Conservation (phyloP, 1,284 basidiomycete species). For the Neotropicomus parvogracilis region DNA sequence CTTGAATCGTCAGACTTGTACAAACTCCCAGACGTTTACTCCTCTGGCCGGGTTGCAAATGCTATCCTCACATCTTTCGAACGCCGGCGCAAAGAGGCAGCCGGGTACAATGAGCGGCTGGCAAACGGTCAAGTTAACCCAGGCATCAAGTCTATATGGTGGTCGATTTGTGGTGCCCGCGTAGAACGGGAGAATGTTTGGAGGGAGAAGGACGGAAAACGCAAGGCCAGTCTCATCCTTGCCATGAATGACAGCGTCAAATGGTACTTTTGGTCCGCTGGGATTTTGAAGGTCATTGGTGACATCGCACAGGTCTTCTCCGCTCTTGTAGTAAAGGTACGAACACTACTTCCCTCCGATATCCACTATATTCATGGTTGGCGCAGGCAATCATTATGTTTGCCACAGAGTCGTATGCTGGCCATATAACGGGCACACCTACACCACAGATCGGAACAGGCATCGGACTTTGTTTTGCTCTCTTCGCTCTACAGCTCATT, state of each 20-base stretch:
- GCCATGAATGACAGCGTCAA: slow-evolving; percentile 82
- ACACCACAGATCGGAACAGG: slow-evolving; percentile 66
- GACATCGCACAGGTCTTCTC: slow-evolving; percentile 74
- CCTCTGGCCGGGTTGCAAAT: slow-evolving; percentile 57
- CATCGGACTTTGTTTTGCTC: slow-evolving; percentile 69
- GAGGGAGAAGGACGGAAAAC: slow-evolving; percentile 62
- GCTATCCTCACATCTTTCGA: slow-evolving; percentile 67
- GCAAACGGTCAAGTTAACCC: slow-evolving; percentile 62
- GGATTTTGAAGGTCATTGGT: slow-evolving; percentile 70
- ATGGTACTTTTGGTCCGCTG: slow-evolving; percentile 80
- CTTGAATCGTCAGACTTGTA: slow-evolving; percentile 84
- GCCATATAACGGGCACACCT: slow-evolving; percentile 43
- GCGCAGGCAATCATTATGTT: slow-evolving; percentile 73
- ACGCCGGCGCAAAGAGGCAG: slow-evolving; percentile 54
- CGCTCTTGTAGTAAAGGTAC: slow-evolving; percentile 73
- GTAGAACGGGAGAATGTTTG: slow-evolving; percentile 58
- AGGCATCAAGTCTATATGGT: slow-evolving; percentile 52
- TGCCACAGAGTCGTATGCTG: slow-evolving; percentile 59
- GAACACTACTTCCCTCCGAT: slow-evolving; percentile 1
- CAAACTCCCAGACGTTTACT: slow-evolving; percentile 66
- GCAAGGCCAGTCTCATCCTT: slow-evolving; percentile 63
- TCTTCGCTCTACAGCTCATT: slow-evolving; percentile 69
- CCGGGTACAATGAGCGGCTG: slow-evolving; percentile 68
- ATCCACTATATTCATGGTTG: slow-evolving; percentile 1
- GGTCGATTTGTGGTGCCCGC: slow-evolving; percentile 54